phyloP scores from a whole-genome alignment of 2,329 filamentous ascomycete genomes.

The Colletotrichum sp. region DNA sequence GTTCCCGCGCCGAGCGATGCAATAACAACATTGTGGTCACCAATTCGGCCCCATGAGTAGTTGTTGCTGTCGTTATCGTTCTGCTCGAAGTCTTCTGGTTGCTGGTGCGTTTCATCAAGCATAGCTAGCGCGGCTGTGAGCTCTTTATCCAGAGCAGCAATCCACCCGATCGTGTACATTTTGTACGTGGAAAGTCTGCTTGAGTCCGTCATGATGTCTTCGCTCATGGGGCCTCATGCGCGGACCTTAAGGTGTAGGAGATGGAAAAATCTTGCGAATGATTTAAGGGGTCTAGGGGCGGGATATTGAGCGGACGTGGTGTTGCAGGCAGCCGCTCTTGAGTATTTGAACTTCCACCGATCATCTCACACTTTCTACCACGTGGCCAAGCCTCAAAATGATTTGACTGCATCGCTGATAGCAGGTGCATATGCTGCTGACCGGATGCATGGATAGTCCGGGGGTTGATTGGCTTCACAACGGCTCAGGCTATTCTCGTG shows the following conservation, averaged over 20 bases:
- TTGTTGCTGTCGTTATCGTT: neutral
- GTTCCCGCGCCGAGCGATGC: slow-evolving; percentile 12
- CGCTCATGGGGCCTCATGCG: neutral
- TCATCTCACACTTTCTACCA: too few species aligned
- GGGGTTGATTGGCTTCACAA: too few species aligned
- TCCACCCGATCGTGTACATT: neutral
- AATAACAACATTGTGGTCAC: slow-evolving; percentile 24
- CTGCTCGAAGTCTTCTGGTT: neutral
- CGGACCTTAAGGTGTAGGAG: neutral
- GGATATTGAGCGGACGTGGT: too few species aligned
- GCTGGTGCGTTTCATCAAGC: neutral
- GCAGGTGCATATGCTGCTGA: too few species aligned
- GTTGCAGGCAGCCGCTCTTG: too few species aligned
- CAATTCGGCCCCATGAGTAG: slow-evolving; percentile 18
- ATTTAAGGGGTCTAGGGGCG: too few species aligned
- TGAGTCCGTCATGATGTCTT: neutral
- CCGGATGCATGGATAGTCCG: too few species aligned
- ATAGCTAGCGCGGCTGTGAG: neutral
- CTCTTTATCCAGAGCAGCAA: neutral
- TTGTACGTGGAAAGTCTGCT: neutral
- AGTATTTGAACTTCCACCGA: too few species aligned
- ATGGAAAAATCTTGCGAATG: too few species aligned
- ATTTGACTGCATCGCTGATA: too few species aligned
- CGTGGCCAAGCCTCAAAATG: too few species aligned
- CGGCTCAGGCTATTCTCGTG: too few species aligned